Base-by-base conservation (phyloP, 1,284 basidiomycete species). In the Tilletiopsis washingtonensis region DNA sequence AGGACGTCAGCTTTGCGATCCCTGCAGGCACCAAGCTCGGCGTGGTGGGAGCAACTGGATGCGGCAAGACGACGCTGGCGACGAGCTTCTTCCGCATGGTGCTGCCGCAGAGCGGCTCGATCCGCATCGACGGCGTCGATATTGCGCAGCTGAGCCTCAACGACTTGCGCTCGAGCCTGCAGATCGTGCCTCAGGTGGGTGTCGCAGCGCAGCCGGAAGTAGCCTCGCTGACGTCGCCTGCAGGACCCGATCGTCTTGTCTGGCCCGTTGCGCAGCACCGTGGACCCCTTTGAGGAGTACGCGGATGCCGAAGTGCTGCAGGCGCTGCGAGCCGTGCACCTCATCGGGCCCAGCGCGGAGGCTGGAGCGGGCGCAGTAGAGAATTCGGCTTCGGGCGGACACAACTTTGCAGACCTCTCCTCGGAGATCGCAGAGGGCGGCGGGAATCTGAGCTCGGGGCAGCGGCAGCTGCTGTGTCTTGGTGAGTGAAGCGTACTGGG, bases 11-110 rank as follows among this genome's bases (percentile, higher is more conserved):
- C 5, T 80, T 81, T 59, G 70, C 62, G 4, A 76, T 80, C 34
- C 69, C 76, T 49, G 77, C 84, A 4, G 84, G 86, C 2, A 81
- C 86, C 69, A 86, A 88, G 74, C 81, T 93, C 49, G 93, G 91
- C 20, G 84, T 96, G 53, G 80, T 96, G 3, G 91, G 85, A 6
- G 75, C 78, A 14, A 79, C 78, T 0, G 78, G 77, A 29, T 70
- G 65, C 20, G 75, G 75, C 23, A 75, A 75, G 56, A 70, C 66
- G 9, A 75, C 74, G 12, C 45, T 67, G 15, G 59, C 61, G 6
- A 44, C 53, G 4, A 54, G 59, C 0, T 59, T 67, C 47, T 62
- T 67, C 55, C 59, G 67, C 24, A 59, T 66, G 45, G 53, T 68
- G 21, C 54, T 76, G 40, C 47, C 53, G 7, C 43, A 43, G 17